Evolutionary conservation across 768 basidiomycete species (phyloP).

Genomic region (Trametes cinnabarina): DNA sequence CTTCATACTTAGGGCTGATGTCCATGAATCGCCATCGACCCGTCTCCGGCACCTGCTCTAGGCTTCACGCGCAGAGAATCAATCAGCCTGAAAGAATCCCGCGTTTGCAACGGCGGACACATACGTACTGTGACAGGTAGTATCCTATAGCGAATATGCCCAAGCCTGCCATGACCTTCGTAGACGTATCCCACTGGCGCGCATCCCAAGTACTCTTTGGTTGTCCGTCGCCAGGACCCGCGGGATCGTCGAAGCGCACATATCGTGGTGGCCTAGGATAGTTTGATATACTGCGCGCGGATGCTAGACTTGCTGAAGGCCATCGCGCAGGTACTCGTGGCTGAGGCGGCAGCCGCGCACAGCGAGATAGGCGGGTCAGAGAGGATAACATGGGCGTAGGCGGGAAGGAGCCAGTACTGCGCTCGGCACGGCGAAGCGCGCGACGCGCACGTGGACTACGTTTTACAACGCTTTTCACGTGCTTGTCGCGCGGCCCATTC

Average conservation of each 20-base stretch:
- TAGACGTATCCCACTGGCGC: slow-evolving; percentile 11
- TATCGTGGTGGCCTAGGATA: slow-evolving; percentile 13
- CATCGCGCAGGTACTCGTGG: not conserved
- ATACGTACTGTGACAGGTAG: slow-evolving; percentile 33
- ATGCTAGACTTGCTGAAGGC: not conserved
- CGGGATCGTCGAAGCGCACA: slow-evolving; percentile 16
- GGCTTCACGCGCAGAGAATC: slow-evolving; percentile 38
- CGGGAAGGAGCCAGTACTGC: not conserved
- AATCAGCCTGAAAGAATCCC: too few relatives aligned
- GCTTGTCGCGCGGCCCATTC: too few relatives aligned
- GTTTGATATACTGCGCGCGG: not conserved
- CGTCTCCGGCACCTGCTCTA: slow-evolving; percentile 84
- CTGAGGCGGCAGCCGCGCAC: not conserved
- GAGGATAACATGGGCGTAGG: not conserved
- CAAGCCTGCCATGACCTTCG: slow-evolving; percentile 20
- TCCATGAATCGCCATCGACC: slow-evolving; percentile 91
- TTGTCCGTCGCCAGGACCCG: not conserved
- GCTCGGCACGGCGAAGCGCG: not conserved
- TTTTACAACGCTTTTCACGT: too few relatives aligned
- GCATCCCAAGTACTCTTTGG: slow-evolving; percentile 14
- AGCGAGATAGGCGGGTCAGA: not conserved
- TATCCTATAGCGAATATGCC: slow-evolving; percentile 22
- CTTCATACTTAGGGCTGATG: slow-evolving; percentile 56
- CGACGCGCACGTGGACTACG: not conserved
- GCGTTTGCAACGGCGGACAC: not conserved